Percentiles rank a stretch among this genome's conserved stretches.
phyloP scores from a whole-genome alignment of 768 basidiomycete genomes.

The Pisolithus marmoratus region DNA sequence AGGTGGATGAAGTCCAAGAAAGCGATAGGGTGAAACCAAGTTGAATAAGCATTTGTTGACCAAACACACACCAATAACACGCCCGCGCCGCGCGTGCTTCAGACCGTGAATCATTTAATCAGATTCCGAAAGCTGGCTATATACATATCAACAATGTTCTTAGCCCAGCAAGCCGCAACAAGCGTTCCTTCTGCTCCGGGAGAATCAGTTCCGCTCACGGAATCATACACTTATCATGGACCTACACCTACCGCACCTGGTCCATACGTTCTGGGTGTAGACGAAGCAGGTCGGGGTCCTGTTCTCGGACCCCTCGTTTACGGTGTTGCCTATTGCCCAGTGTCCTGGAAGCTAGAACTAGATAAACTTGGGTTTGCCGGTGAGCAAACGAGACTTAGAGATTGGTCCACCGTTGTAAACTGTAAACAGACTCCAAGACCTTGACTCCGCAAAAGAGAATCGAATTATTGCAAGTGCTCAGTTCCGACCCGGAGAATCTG shows the following conservation, averaged over 20 bases:
- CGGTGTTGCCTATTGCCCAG: constrained; percentile 89
- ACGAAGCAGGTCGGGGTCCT: constrained; percentile 95
- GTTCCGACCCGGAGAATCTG: constrained; percentile 63
- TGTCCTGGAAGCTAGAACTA: constrained; percentile 65
- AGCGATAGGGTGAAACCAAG: too few species aligned
- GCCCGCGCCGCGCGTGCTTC: too few species aligned
- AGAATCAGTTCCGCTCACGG: constrained; percentile 50
- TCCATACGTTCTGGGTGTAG: constrained; percentile 95
- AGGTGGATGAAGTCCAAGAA: too few species aligned
- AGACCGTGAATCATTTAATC: too few species aligned
- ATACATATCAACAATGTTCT: too few species aligned
- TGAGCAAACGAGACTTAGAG: constrained; percentile 23
- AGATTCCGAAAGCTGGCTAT: too few species aligned
- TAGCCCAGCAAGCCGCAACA: neutral
- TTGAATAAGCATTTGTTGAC: too few species aligned
- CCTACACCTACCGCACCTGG: constrained; percentile 62
- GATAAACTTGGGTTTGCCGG: constrained; percentile 89
- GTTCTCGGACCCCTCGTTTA: constrained; percentile 96
- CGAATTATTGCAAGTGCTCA: constrained; percentile 58
- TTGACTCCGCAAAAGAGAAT: constrained; percentile 68
- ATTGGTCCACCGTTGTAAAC: neutral
- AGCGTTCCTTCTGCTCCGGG: constrained; percentile 53
- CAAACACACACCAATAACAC: too few species aligned
- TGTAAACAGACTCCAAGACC: constrained; percentile 79
- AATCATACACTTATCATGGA: constrained; percentile 78